phyloP scores from a whole-genome alignment of 139 green algal species.

The Chlamydomonas incerta region DNA sequence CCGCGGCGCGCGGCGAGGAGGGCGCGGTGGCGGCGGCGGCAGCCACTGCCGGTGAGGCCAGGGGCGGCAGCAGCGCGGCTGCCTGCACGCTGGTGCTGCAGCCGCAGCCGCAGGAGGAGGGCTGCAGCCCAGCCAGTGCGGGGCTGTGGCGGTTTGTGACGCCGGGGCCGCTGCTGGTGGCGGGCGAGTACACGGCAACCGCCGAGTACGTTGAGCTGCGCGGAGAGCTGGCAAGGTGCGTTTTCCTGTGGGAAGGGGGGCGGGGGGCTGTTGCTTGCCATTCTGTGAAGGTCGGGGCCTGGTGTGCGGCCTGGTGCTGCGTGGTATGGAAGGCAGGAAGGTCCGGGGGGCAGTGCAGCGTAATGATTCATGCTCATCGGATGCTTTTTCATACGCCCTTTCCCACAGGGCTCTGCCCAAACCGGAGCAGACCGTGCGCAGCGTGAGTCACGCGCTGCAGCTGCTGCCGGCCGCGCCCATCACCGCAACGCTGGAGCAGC shows the following conservation, averaged over 20 bases:
- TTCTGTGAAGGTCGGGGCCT: too few relatives aligned
- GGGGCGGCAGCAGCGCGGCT: conserved; percentile 15
- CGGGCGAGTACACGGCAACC: conserved; percentile 57
- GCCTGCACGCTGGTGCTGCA: conserved; percentile 6
- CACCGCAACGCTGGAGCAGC: conserved; percentile 44
- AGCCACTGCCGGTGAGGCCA: not conserved
- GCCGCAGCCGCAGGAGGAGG: conserved; percentile 18
- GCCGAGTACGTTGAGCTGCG: conserved; percentile 67
- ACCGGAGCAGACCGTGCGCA: conserved; percentile 55
- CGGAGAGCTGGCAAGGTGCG: conserved; percentile 56
- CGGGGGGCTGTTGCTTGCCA: too few relatives aligned
- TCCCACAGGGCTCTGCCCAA: conserved; percentile 25
- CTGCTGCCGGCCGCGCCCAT: conserved; percentile 55
- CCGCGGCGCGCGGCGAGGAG: conserved; percentile 12
- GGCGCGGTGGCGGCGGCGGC: not conserved
- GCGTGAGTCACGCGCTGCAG: conserved; percentile 50
- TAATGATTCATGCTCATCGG: too few relatives aligned
- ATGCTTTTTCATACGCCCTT: too few relatives aligned
- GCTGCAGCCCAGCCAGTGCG: not conserved
- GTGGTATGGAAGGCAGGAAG: too few relatives aligned
- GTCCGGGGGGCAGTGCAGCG: too few relatives aligned
- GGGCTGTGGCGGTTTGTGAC: conserved; percentile 14
- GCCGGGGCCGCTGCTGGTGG: conserved; percentile 36
- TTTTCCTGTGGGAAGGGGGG: not conserved
- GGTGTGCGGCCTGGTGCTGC: too few relatives aligned